Conservation (phyloP, 202 grass and related monocot species). For the Carex sylvatica region DNA sequence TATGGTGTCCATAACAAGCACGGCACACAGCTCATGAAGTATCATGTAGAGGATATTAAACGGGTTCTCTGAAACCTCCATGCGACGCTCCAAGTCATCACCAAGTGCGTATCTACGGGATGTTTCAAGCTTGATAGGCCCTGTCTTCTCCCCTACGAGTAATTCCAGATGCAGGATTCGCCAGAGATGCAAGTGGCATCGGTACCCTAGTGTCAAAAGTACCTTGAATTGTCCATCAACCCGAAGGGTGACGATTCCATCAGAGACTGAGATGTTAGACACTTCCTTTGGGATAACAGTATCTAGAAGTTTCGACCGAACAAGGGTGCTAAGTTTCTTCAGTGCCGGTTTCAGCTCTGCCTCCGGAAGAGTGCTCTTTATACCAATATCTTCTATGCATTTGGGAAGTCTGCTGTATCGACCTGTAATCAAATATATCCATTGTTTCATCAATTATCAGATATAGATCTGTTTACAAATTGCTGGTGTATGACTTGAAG, state of each 20-base stretch:
- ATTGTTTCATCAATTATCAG: neutral
- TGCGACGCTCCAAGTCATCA: conserved; percentile 90
- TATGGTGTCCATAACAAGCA: conserved; percentile 88
- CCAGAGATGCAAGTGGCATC: no score
- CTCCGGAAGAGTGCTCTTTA: conserved; percentile 57
- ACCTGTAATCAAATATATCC: conserved; percentile 21
- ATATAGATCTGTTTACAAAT: neutral
- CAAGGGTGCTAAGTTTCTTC: conserved; percentile 62
- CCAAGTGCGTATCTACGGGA: no score
- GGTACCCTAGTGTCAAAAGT: no score
- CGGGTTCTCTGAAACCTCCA: conserved; percentile 74
- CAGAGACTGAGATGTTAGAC: conserved; percentile 57
- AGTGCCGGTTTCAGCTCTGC: conserved; percentile 75
- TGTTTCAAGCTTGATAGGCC: no score
- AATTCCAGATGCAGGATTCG: no score
- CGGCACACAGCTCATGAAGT: conserved; percentile 84
- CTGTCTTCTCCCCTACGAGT: no score
- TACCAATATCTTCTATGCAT: conserved; percentile 78
- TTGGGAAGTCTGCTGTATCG: conserved; percentile 69
- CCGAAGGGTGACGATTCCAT: no score
- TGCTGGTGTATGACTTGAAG: no score
- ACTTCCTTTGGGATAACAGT: conserved; percentile 68
- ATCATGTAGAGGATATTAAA: conserved; percentile 63
- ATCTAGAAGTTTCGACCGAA: conserved; percentile 79
- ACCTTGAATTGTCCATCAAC: no score